Conservation (phyloP, 352 stramenopile genomes). For the Globisporangium cederbergense region DNA sequence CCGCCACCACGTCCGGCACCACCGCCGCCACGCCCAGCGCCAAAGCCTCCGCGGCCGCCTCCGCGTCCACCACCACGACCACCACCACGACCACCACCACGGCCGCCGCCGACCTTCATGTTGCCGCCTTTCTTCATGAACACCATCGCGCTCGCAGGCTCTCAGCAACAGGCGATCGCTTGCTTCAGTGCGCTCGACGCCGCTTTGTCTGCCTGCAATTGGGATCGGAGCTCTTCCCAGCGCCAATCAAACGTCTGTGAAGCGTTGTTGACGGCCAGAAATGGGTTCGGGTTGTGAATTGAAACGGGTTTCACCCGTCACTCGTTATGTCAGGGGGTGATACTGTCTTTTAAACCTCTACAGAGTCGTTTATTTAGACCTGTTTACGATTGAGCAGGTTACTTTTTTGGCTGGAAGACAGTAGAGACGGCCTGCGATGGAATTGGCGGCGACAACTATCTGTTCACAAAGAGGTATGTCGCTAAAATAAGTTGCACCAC, state of each 20-base stretch:
- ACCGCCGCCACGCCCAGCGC: constrained; percentile 9
- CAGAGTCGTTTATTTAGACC: not conserved
- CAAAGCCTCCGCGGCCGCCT: constrained; percentile 19
- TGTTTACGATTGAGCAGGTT: not conserved
- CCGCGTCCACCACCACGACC: constrained; percentile 12
- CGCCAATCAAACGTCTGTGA: constrained; percentile 14
- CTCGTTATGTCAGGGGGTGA: not conserved
- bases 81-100: constrained; percentile 10
- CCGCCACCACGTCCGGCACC: constrained; percentile 7
- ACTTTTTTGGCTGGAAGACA: not conserved
- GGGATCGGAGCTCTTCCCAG: constrained; percentile 11
- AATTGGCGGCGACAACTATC: not conserved
- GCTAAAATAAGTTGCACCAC: not conserved
- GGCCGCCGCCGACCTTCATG: constrained; percentile 28
- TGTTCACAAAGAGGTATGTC: not conserved
- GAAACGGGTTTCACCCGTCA: constrained; percentile 1
- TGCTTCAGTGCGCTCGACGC: not conserved
- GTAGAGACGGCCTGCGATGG: not conserved
- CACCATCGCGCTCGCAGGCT: constrained; percentile 22
- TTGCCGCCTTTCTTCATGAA: constrained; percentile 44
- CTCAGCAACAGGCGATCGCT: not conserved
- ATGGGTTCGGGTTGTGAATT: not conserved
- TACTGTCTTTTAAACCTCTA: not conserved
- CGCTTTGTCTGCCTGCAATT: not conserved
- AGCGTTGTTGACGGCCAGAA: not conserved